Evolutionary conservation across 164 flowering plant species (phyloP).

Genomic region (Annona squamosa): DNA sequence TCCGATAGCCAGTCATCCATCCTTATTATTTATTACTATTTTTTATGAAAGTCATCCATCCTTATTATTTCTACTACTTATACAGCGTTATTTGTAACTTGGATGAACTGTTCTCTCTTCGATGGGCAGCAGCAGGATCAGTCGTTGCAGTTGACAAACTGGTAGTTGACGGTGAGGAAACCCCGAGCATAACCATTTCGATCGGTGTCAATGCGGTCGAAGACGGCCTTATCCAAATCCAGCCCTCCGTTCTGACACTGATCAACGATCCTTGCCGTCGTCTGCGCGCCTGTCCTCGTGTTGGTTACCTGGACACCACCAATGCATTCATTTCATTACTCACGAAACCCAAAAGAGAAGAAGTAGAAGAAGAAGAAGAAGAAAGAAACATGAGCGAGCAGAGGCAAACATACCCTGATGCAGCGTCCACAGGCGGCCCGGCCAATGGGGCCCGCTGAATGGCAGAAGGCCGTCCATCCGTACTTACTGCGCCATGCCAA

Average conservation of each 20-base stretch:
- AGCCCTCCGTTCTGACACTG: constrained; percentile 79
- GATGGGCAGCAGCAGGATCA: not conserved
- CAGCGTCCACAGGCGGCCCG: constrained; percentile 39
- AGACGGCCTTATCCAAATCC: constrained; percentile 55
- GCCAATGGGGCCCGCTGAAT: constrained; percentile 33
- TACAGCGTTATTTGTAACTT: not conserved
- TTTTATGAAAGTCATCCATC: not conserved
- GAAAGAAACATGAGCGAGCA: no score
- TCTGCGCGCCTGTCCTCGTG: constrained; percentile 35
- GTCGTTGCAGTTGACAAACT: constrained; percentile 38
- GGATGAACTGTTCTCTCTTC: not conserved
- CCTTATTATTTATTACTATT: no score
- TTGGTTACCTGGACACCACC: constrained; percentile 48
- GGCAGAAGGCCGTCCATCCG: constrained; percentile 50
- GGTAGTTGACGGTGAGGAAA: constrained; percentile 46
- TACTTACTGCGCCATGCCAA: constrained; percentile 34
- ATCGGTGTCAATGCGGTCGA: constrained; percentile 45
- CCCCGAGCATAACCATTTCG: constrained; percentile 43
- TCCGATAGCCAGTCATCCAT: no score
- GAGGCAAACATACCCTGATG: constrained; percentile 22
- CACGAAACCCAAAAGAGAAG: no score
- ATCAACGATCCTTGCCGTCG: constrained; percentile 65
- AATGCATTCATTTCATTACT: no score
- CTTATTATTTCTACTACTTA: not conserved
- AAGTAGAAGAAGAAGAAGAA: no score